Percentiles rank a stretch among this genome's conserved stretches.
phyloP scores from a whole-genome alignment of 2,329 filamentous ascomycete species.

The Scedosporium aurantiacum region DNA sequence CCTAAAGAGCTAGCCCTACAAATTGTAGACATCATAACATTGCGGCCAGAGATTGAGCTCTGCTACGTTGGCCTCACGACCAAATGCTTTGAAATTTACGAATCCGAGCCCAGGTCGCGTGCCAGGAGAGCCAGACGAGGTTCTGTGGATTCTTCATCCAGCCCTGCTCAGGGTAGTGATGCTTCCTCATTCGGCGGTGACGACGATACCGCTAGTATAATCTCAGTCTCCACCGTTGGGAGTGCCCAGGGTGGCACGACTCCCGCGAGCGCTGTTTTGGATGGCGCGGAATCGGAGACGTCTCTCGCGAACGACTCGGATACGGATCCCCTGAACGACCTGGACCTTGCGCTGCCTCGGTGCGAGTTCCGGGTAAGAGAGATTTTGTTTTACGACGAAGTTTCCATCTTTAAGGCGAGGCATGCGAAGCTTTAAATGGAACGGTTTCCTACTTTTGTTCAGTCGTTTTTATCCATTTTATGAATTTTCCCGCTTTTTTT shows the following conservation, averaged over 20 bases:
- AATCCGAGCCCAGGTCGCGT: conserved; percentile 35
- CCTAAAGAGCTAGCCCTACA: conserved; percentile 63
- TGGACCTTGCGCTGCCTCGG: conserved; percentile 24
- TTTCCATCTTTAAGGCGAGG: conserved; percentile 68
- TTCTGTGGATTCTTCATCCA: conserved; percentile 12
- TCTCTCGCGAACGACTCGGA: conserved; percentile 26
- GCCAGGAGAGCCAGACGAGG: conserved; percentile 21
- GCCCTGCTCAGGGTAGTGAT: conserved; percentile 7
- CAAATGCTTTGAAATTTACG: conserved; percentile 75
- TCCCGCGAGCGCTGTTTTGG: conserved; percentile 28
- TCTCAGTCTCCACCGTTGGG: conserved; percentile 22
- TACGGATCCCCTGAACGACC: conserved; percentile 38
- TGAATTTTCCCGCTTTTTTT: not conserved
- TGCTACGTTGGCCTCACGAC: conserved; percentile 66
- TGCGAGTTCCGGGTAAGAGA: conserved; percentile 55
- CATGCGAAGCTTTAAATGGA: conserved; percentile 38
- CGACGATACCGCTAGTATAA: conserved; percentile 10
- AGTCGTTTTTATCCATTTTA: not conserved
- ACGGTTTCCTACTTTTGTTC: not conserved
- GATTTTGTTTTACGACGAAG: conserved; percentile 76
- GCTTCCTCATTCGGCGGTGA: not conserved
- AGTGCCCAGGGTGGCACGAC: conserved; percentile 30
- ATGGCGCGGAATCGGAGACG: conserved; percentile 12
- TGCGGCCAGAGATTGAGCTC: conserved; percentile 64
- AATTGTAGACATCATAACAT: conserved; percentile 65